These are phyloP conservation scores for Aspergillus sp. DNA, from an alignment of 2,329 filamentous ascomycete genomes.

Conservation along the genomic window DNA sequence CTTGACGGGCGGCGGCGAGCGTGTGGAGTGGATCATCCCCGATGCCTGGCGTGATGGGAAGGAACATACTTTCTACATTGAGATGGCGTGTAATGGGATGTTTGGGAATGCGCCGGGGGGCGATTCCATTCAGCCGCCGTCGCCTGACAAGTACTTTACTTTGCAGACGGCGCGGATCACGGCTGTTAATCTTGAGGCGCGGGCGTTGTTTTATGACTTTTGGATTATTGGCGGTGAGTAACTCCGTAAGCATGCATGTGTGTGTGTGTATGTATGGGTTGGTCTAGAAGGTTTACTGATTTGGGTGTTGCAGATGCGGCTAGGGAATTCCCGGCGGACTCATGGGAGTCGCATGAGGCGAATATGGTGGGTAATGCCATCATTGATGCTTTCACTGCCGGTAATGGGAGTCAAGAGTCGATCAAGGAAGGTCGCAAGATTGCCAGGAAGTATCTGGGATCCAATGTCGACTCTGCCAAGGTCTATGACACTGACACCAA, in stretches of 20 bases:
- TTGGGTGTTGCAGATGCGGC: constrained; percentile 63
- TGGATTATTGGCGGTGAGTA: constrained; percentile 71
- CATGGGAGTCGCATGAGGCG: constrained; percentile 84
- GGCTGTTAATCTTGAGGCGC: constrained; percentile 79
- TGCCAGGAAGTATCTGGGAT: constrained; percentile 75
- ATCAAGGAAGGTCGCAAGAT: constrained; percentile 78
- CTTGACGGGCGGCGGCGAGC: constrained; percentile 81
- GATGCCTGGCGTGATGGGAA: constrained; percentile 76
- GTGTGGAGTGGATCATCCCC: constrained; percentile 87
- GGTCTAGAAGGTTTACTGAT: neutral
- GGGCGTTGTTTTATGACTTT: constrained; percentile 82
- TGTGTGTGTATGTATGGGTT: neutral
- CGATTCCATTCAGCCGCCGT: constrained; percentile 81
- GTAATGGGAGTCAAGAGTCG: constrained; percentile 65
- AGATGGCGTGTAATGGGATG: constrained; percentile 99
- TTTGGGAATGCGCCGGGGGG: constrained; percentile 87
- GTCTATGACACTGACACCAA: constrained; percentile 75
- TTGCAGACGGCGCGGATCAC: constrained; percentile 78
- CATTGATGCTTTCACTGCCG: constrained; percentile 82
- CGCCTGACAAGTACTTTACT: constrained; percentile 75
- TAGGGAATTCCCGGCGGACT: constrained; percentile 81
- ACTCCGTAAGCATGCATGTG: too few species aligned
- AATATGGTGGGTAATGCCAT: constrained; percentile 79
- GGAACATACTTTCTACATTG: constrained; percentile 86
- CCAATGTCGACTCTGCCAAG: constrained; percentile 72